A percentile compares a stretch with the other conserved stretches of the same genome.
Evolutionary conservation across 192 early-diverging fungal species (phyloP).

Genomic region (Spinellus fusiger): DNA sequence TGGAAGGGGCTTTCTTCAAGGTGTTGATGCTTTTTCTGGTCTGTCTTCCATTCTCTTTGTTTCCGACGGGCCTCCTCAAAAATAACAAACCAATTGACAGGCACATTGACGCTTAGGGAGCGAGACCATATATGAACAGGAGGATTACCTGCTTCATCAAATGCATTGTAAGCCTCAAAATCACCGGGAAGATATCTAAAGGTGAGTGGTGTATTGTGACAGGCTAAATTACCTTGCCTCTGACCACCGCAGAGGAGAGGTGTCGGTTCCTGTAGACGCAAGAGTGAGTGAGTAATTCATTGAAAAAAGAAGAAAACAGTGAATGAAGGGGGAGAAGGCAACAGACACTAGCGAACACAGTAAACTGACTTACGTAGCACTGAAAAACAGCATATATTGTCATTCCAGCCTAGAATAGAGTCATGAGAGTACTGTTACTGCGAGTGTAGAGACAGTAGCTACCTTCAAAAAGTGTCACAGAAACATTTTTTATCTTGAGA

Average conservation of each 20-base stretch:
- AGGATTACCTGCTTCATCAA: slow-evolving; percentile 32
- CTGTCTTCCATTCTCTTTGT: slow-evolving; percentile 21
- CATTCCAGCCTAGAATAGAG: slow-evolving; percentile 29
- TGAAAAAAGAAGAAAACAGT: not conserved
- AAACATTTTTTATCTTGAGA: slow-evolving; percentile 23
- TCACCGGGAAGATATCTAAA: slow-evolving; percentile 30
- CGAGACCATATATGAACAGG: slow-evolving; percentile 31
- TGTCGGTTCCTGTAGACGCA: slow-evolving; percentile 16
- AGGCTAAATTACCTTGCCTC: slow-evolving; percentile 19
- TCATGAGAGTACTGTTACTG: not conserved
- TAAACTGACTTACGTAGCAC: slow-evolving; percentile 27
- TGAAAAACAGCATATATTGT: slow-evolving; percentile 37
- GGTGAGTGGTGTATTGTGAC: not conserved
- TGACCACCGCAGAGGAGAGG: slow-evolving; percentile 33
- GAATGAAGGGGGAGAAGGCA: not conserved
- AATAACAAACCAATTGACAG: slow-evolving; percentile 29
- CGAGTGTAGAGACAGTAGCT: not conserved
- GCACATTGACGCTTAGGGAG: slow-evolving; percentile 19
- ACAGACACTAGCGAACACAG: not conserved
- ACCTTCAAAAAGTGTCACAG: slow-evolving; percentile 28
- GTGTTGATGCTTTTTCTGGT: too few relatives aligned
- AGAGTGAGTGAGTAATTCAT: not conserved
- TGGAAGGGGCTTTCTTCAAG: not conserved
- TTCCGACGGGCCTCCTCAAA: slow-evolving; percentile 32
- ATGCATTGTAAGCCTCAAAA: slow-evolving; percentile 30